Evolutionary conservation across 345 rosid genomes (phyloP), one percentile per base, ranked within the genome.

Genomic region (Corchorus olitorius): DNA sequence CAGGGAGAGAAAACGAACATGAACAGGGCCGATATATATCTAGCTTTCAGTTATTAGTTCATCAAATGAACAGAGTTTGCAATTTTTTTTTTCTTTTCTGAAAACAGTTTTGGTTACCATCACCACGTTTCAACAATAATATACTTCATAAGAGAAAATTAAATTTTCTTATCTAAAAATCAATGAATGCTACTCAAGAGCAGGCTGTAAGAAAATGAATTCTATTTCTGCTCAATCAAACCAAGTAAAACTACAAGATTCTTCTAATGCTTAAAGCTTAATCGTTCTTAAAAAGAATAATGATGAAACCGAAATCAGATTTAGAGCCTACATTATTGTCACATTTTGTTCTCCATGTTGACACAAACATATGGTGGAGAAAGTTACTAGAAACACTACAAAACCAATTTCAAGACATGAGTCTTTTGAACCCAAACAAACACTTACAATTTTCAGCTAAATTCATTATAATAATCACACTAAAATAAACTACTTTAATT

Each of bases 61-160:
- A 72, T 62, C 50, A 13, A 76, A 75, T 19, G 45, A n/a, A 75
- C 35, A 59, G 17, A 70, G 55, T 43, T 63, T 58, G 39, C 45
- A 10, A 65, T 20, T 39, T 1, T 39, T 39, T 39, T 39, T 39
- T 6, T 64, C 74, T 33, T 43, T 65, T 20, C 43, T 15, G 16
- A 43, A 22, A 63, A 16, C 19, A 10, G 37, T 16, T 27, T 33
- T 34, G 71, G 19, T 27, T 35, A 75, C 63, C 64, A 65, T 14
- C 62, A 59, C 16, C 53, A 73, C 14, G 75, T 17, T 74, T 46
- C 70, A 22, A 41, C 4, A 35, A 8, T 12, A 49, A 50, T 16
- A 20, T 49, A 49, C 59, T 69, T 27, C 49, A 20, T 49, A 66
- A 20, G 59, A 50, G 45, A 52, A 52, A 69, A 50, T 27, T 8